Conservation (phyloP, 2,329 filamentous ascomycete species). For the Escovopsis sp. region DNA sequence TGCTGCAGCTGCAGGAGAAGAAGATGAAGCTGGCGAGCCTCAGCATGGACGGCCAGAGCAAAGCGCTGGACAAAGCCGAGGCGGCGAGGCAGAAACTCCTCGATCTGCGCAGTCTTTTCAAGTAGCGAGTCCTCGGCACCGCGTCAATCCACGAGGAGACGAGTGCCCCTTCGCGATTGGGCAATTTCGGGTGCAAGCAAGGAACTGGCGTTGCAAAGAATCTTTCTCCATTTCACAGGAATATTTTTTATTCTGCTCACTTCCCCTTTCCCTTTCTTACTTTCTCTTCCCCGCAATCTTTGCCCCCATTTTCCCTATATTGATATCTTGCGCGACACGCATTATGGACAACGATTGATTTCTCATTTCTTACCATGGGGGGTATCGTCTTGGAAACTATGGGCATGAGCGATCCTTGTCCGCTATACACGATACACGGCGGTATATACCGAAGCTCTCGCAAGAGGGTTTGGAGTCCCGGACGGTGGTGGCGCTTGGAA, state of each 20-base stretch:
- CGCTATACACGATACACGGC: constrained; percentile 1
- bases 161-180: neutral
- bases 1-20: constrained; percentile 77
- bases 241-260: neutral
- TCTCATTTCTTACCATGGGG: neutral
- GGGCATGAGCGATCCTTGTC: neutral
- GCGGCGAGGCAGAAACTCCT: constrained; percentile 46
- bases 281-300: neutral
- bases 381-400: neutral
- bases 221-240: neutral
- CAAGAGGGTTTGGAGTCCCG: constrained; percentile 14
- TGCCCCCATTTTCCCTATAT: no score
- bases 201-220: neutral
- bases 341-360: neutral
- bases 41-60: constrained; percentile 57
- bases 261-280: neutral
- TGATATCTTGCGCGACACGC: neutral
- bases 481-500: constrained; percentile 5
- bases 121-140: constrained; percentile 16
- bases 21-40: constrained; percentile 84
- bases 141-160: neutral
- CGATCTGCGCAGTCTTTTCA: constrained; percentile 45
- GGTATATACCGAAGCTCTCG: constrained; percentile 13
- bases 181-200: neutral
- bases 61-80: constrained; percentile 34